phyloP scores from a whole-genome alignment of 352 stramenopile genomes.

The Phytophthora nicotianae region DNA sequence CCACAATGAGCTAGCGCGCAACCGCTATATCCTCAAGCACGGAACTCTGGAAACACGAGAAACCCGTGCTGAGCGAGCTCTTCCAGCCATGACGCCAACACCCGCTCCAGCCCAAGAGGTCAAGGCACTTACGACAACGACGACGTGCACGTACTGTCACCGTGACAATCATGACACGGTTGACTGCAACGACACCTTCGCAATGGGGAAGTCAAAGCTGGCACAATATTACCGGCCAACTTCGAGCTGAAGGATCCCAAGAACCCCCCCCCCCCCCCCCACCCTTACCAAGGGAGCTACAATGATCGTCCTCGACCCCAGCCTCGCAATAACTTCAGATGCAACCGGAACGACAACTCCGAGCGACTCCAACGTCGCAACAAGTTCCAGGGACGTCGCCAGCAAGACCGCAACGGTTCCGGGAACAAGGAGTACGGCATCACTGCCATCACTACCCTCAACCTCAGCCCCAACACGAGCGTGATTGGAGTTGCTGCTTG shows the following conservation, averaged over 20 bases:
- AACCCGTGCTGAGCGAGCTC: constrained; percentile 13
- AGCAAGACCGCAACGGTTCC: not conserved
- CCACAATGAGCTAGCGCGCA: constrained; percentile 5
- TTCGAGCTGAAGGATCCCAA: too few species aligned
- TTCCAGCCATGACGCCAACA: constrained; percentile 10
- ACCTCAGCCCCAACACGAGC: not conserved
- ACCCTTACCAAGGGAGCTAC: too few species aligned
- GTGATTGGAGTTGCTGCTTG: not conserved
- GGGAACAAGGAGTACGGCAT: constrained; percentile 11
- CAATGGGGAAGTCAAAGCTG: too few species aligned
- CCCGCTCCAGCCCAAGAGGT: constrained; percentile 1
- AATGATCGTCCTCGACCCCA: too few species aligned
- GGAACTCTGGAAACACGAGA: too few species aligned
- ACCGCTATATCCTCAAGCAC: constrained; percentile 17
- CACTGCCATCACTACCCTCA: constrained; percentile 10
- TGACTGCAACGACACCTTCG: too few species aligned
- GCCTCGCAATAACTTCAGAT: constrained; percentile 1
- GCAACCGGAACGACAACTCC: not conserved
- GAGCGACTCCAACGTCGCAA: constrained; percentile 1
- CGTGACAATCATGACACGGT: too few species aligned
- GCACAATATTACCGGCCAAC: too few species aligned
- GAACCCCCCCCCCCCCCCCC: too few species aligned
- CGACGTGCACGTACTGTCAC: too few species aligned
- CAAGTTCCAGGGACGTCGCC: not conserved
- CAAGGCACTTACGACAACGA: too few species aligned